Percentiles rank a stretch among this genome's conserved stretches.
phyloP scores from a whole-genome alignment of 371 early-diverging fungal genomes.

The Syncephalastrum contaminatum region DNA sequence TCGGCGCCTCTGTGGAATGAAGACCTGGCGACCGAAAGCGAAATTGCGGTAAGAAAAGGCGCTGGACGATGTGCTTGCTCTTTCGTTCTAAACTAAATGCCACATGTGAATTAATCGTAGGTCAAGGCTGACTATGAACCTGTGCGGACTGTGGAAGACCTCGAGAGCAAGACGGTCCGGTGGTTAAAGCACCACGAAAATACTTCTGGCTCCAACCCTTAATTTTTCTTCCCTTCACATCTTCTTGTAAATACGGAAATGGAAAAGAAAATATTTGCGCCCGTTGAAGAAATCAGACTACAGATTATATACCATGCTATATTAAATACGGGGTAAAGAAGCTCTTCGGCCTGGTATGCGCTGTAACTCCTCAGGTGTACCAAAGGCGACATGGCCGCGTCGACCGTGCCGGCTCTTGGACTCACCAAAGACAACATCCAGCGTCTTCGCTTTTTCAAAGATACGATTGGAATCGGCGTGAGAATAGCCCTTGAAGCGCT shows the following conservation, averaged over 20 bases:
- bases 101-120: too few relatives aligned
- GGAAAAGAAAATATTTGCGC: neutral
- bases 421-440: conserved; percentile 6
- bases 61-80: too few relatives aligned
- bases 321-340: conserved; percentile 2
- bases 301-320: too few relatives aligned
- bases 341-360: conserved; percentile 9
- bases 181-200: conserved; percentile 17
- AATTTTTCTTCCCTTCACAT: too few relatives aligned
- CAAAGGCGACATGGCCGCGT: conserved; percentile 15
- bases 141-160: conserved; percentile 9
- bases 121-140: conserved; percentile 22
- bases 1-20: conserved; percentile 21
- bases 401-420: neutral
- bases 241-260: too few relatives aligned
- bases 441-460: neutral
- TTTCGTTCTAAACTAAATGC: too few relatives aligned
- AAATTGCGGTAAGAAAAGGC: conserved; percentile 1
- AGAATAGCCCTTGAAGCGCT: conserved; percentile 7
- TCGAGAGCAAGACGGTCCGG: conserved; percentile 5
- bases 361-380: conserved; percentile 7
- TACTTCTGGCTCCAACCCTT: neutral
- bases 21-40: conserved; percentile 21
- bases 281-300: too few relatives aligned
- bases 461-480: conserved; percentile 3